phyloP scores from a whole-genome alignment of 2,329 filamentous ascomycete genomes.

The Rhinocladiella mackenziei region DNA sequence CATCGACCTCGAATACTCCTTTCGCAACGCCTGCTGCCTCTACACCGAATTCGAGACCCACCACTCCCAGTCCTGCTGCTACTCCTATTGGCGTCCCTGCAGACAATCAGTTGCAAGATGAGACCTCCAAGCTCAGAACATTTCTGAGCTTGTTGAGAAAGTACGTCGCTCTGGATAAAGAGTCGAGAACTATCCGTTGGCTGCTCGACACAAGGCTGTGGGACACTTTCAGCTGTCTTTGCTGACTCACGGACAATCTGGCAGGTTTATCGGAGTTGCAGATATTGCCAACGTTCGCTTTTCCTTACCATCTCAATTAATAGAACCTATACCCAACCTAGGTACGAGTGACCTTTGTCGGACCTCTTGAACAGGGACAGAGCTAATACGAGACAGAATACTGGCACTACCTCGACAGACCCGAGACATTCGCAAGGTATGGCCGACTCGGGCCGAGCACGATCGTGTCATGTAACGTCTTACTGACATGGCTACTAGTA shows the following conservation, averaged over 20 bases:
- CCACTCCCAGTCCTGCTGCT: slow-evolving; percentile 30
- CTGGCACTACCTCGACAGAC: slow-evolving; percentile 96
- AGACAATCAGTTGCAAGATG: slow-evolving; percentile 62
- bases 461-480: background rate
- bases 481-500: slow-evolving; percentile 48
- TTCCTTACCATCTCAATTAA: slow-evolving; percentile 87
- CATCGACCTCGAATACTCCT: slow-evolving; percentile 24
- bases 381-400: slow-evolving; percentile 60
- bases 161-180: slow-evolving; percentile 51
- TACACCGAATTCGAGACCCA: slow-evolving; percentile 23
- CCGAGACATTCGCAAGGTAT: slow-evolving; percentile 75
- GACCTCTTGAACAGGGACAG: background rate
- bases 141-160: slow-evolving; percentile 84
- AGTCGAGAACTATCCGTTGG: background rate
- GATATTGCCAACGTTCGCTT: slow-evolving; percentile 96
- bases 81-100: slow-evolving; percentile 33
- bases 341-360: slow-evolving; percentile 41
- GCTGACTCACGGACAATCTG: slow-evolving; percentile 15
- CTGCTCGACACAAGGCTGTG: background rate
- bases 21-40: slow-evolving; percentile 23
- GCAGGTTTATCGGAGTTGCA: slow-evolving; percentile 88
- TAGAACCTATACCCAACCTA: slow-evolving; percentile 93
- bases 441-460: slow-evolving; percentile 25
- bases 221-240: slow-evolving; percentile 2
- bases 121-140: slow-evolving; percentile 82